Evolutionary conservation across 805 yeast genomes (phyloP).

Genomic region (Yamadazyma olivae): DNA sequence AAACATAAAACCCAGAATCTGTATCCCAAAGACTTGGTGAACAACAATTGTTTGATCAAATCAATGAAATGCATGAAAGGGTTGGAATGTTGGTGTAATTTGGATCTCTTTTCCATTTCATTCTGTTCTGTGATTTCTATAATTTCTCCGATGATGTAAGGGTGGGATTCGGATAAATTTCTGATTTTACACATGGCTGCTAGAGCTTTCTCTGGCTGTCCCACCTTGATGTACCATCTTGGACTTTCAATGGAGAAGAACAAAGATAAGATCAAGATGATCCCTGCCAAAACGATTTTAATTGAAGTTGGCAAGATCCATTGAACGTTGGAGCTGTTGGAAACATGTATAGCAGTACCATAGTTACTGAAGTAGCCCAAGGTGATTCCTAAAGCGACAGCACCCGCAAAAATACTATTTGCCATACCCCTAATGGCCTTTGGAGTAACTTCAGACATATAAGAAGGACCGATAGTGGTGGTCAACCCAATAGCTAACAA

Average conservation of each 20-base stretch:
- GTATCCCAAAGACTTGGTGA: slow-evolving; percentile 37
- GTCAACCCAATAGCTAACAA: slow-evolving; percentile 49
- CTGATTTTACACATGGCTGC: slow-evolving; percentile 39
- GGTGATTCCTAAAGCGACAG: slow-evolving; percentile 53
- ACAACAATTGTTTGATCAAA: slow-evolving; percentile 9
- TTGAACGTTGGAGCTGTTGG: slow-evolving; percentile 25
- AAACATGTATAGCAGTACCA: slow-evolving; percentile 17
- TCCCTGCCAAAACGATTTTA: slow-evolving; percentile 46
- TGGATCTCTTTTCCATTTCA: slow-evolving; percentile 16
- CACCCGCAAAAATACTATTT: slow-evolving; percentile 50
- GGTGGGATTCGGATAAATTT: slow-evolving; percentile 42
- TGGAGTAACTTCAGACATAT: slow-evolving; percentile 52
- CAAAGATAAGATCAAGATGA: slow-evolving; percentile 37
- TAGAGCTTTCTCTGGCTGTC: slow-evolving; percentile 35
- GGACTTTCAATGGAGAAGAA: slow-evolving; percentile 46
- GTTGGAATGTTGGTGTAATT: background rate
- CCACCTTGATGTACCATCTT: slow-evolving; percentile 46
- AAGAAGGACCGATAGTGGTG: slow-evolving; percentile 51
- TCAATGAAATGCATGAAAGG: too few species aligned
- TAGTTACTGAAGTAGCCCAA: slow-evolving; percentile 43
- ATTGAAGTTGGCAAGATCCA: slow-evolving; percentile 50
- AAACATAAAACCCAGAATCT: slow-evolving; percentile 40
- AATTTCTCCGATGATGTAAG: slow-evolving; percentile 46
- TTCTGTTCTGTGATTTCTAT: slow-evolving; percentile 47
- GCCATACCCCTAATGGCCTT: slow-evolving; percentile 47